Base-by-base conservation (phyloP, 1,284 basidiomycete genomes). In the Cutaneotrichosporon mucoides region DNA sequence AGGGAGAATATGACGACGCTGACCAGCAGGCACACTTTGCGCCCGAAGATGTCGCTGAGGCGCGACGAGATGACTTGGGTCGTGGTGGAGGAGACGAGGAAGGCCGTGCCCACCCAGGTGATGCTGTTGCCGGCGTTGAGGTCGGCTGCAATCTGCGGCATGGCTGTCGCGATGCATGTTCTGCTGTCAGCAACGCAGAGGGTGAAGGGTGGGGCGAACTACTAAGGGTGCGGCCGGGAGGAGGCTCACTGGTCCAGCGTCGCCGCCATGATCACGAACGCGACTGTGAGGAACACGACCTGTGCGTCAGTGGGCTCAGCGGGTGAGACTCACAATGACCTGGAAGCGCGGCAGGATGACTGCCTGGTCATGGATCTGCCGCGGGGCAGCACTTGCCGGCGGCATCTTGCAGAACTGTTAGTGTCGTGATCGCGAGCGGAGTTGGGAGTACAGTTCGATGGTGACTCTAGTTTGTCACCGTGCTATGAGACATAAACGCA, bases 61-160 rank as follows among this genome's bases (percentile, higher is more conserved):
- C 71, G 55, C 3, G 67, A 68, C 4, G 63, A 62, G 59, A 68
- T 60, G 46, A 72, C 63, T 53, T 68, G 68, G 44, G 70, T 68
- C 16, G 65, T 64, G 2, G 72, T 72, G 42, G 65, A 66, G 12
- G 71, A 69, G 13, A 73, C 67, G n/a, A 72, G 59, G 53, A 71
- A 66, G 2, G 66, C 58, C 16, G 71, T 70, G 2, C 69, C 71
- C n/a, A 68, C 69, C 71, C 71, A 71, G 13, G 66, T 68, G 44
- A 73, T 66, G 12, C 61, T 66, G 2, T 46, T 43, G 4, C 65
- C 56, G 1, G 70, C 68, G 45, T 67, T 56, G 1, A 73, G 61
- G 36, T 72, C 70, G 5, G 48, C 48, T 1, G 64, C 70, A 7
- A 73, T 69, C 5, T 55, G 53, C 0, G 71, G 71, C 16, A 67